Percentiles rank a stretch among this genome's conserved stretches.
Evolutionary conservation across 192 early-diverging fungal species (phyloP).

Genomic region (Entomortierella parvispora): DNA sequence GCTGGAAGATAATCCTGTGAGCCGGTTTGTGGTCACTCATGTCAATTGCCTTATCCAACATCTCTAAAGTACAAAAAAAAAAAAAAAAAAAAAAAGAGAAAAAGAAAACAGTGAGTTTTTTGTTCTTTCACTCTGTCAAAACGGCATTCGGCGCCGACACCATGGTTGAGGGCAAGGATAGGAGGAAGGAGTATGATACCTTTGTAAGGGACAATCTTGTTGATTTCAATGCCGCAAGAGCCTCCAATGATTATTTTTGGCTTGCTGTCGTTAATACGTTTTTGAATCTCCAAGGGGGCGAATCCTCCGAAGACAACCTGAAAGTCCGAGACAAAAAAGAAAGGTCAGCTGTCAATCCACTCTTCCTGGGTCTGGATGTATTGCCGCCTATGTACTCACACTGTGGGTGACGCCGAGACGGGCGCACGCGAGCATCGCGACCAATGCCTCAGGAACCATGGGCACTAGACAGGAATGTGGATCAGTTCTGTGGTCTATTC

Average conservation of each 20-base stretch:
- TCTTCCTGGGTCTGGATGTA: background rate
- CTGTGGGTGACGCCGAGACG: constrained; percentile 86
- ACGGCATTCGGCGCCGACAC: no score
- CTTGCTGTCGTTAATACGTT: constrained; percentile 84
- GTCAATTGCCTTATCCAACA: constrained; percentile 77
- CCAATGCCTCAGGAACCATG: constrained; percentile 82
- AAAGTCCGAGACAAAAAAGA: background rate
- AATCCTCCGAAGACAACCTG: constrained; percentile 68
- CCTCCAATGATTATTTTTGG: constrained; percentile 81
- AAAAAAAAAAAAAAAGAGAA: background rate
- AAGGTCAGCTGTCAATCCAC: no score
- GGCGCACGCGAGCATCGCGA: constrained; percentile 89
- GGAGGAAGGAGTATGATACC: constrained; percentile 40
- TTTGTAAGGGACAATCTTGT: constrained; percentile 78
- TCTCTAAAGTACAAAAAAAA: constrained; percentile 41
- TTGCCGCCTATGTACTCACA: constrained; percentile 57
- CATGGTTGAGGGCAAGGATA: no score
- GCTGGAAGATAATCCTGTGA: constrained; percentile 70
- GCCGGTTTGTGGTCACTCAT: constrained; percentile 60
- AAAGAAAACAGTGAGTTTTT: background rate
- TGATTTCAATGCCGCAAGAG: constrained; percentile 84
- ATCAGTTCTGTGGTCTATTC: no score
- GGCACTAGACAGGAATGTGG: constrained; percentile 59
- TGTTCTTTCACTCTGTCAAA: background rate
- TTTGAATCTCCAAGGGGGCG: constrained; percentile 79